phyloP scores from a whole-genome alignment of 495 filamentous ascomycete species.

The Trichodelitschia bisporula region DNA sequence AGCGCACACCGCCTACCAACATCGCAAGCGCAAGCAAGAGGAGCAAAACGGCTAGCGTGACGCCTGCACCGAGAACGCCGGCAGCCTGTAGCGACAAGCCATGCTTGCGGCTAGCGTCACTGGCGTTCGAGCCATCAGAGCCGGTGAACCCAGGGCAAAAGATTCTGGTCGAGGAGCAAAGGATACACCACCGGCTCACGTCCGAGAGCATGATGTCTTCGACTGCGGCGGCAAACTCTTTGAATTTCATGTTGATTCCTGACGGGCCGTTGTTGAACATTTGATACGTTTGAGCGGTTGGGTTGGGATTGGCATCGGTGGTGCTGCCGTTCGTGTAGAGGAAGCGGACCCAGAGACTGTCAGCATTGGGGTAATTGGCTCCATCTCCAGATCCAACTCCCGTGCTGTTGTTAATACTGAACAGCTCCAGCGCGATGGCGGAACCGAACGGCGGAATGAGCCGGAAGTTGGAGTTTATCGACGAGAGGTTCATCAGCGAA shows the following conservation, averaged over 20 bases:
- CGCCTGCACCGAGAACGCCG: constrained; percentile 16
- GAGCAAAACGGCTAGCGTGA: constrained; percentile 10
- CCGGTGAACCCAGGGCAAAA: constrained; percentile 27
- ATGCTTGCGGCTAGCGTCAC: not conserved
- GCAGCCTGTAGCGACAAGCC: constrained; percentile 9
- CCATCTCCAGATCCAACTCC: too few species aligned
- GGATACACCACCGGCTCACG: constrained; percentile 38
- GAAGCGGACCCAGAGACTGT: constrained; percentile 51
- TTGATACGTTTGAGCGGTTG: constrained; percentile 25
- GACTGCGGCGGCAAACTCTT: constrained; percentile 36
- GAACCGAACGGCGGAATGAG: constrained; percentile 43
- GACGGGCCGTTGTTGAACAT: constrained; percentile 30
- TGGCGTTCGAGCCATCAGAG: not conserved
- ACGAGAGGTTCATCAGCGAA: constrained; percentile 42
- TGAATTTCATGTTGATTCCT: constrained; percentile 31
- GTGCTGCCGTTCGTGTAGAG: constrained; percentile 41
- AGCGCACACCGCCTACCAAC: constrained; percentile 16
- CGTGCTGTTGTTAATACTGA: constrained; percentile 18
- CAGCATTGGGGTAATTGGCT: too few species aligned
- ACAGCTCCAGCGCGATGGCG: constrained; percentile 53
- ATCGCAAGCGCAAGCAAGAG: constrained; percentile 11
- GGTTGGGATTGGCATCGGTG: constrained; percentile 19
- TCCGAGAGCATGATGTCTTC: constrained; percentile 28
- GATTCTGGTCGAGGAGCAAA: constrained; percentile 30
- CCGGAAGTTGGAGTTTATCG: constrained; percentile 34